A percentile compares a stretch with the other conserved stretches of the same genome.
Evolutionary conservation across 1,139 yeast species (phyloP).

Genomic region (Pneumocystis murina): DNA sequence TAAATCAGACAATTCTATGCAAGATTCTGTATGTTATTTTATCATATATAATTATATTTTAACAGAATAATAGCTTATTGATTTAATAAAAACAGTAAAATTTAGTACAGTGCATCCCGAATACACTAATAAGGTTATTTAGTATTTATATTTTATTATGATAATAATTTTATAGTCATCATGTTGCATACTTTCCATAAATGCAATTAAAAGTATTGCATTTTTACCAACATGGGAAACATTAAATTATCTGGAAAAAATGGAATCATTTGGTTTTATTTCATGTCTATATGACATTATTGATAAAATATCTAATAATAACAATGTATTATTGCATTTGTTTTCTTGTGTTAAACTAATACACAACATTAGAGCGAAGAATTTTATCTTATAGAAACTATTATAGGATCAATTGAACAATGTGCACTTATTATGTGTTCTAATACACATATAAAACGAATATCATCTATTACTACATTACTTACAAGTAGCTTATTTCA

Average conservation of each 20-base stretch:
- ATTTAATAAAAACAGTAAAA: not conserved
- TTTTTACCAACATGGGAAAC: not conserved
- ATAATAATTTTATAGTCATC: not conserved
- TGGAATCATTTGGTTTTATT: not conserved
- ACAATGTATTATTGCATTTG: not conserved
- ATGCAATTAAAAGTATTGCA: not conserved
- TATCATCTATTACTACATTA: not conserved
- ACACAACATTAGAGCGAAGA: not conserved
- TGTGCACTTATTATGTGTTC: not conserved
- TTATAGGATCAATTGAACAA: not conserved
- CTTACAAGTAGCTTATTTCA: not conserved
- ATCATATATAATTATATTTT: not conserved
- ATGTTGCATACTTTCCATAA: not conserved
- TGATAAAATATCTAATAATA: not conserved
- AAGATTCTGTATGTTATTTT: not conserved
- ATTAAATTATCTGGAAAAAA: not conserved
- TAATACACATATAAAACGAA: not conserved
- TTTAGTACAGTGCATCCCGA: not conserved
- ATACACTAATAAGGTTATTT: not conserved
- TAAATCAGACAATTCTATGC: not conserved
- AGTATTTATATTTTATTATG: not conserved
- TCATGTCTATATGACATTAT: not conserved
- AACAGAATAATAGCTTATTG: not conserved
- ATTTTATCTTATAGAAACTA: not conserved
- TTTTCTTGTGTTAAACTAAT: not conserved